Percentiles rank a stretch among this genome's conserved stretches.
These are phyloP conservation scores for Ramaria sp. DNA, from an alignment of 768 basidiomycete species.

Conservation along the genomic window DNA sequence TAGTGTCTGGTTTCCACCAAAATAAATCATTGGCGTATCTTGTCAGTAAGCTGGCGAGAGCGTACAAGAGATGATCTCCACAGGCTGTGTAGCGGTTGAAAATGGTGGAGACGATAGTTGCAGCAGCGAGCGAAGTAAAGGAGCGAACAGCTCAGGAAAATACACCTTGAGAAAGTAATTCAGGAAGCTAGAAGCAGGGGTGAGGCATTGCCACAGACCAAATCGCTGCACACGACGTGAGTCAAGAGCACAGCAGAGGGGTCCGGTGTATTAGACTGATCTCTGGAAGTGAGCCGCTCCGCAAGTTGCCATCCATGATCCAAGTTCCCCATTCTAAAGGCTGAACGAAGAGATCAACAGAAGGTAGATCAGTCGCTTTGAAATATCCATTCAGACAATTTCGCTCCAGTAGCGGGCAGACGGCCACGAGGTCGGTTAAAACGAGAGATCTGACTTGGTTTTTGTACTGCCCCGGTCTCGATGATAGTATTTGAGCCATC, in stretches of 20 bases:
- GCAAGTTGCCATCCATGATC: slow-evolving; percentile 32
- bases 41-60: not conserved
- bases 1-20: slow-evolving; percentile 32
- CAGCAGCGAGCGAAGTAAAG: slow-evolving; percentile 64
- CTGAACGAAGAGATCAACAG: slow-evolving; percentile 30
- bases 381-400: slow-evolving; percentile 22
- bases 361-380: not conserved
- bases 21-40: not conserved
- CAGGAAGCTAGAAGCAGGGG: not conserved
- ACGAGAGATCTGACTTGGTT: slow-evolving; percentile 19
- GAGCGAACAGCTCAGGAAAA: slow-evolving; percentile 72
- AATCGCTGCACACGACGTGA: slow-evolving; percentile 75
- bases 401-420: slow-evolving; percentile 38
- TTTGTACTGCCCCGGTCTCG: not conserved
- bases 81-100: slow-evolving; percentile 3
- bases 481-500: slow-evolving; percentile 33
- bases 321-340: slow-evolving; percentile 63
- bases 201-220: slow-evolving; percentile 32
- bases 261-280: not conserved
- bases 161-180: slow-evolving; percentile 48
- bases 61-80: slow-evolving; percentile 46
- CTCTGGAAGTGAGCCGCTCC: slow-evolving; percentile 22
- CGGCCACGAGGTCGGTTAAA: slow-evolving; percentile 72
- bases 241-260: slow-evolving; percentile 19
- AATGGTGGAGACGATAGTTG: slow-evolving; percentile 53